Conservation (phyloP, 176 grass and related monocot genomes). For the Carex scoparia region DNA sequence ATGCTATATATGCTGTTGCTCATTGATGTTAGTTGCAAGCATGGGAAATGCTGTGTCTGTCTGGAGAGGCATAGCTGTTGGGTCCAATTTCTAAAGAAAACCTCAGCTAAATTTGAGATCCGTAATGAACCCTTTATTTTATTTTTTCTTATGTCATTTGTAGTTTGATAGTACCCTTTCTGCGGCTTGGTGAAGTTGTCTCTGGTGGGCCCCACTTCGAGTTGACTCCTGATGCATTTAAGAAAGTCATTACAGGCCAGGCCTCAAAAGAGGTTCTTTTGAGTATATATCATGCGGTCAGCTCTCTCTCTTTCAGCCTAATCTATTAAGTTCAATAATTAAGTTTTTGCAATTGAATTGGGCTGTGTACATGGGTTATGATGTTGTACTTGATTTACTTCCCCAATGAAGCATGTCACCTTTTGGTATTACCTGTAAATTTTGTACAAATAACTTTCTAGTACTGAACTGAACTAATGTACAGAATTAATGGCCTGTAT, state of each 20-base stretch:
- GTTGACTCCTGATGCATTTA: constrained; percentile 75
- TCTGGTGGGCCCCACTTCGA: constrained; percentile 53
- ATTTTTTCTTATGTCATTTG: constrained; percentile 19
- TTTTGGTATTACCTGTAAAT: not conserved
- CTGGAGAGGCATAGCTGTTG: not conserved
- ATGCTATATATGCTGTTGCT: not conserved
- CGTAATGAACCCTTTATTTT: not conserved
- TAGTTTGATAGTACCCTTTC: constrained; percentile 82
- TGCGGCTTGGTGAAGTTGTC: constrained; percentile 74
- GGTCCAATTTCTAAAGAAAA: not conserved
- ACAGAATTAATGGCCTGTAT: not conserved
- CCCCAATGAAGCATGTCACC: not conserved
- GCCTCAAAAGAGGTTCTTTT: constrained; percentile 67
- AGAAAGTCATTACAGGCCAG: constrained; percentile 64
- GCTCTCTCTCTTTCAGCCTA: constrained; percentile 1
- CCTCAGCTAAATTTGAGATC: not conserved
- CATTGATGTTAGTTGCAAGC: not conserved
- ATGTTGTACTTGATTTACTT: not conserved
- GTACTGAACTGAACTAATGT: not conserved
- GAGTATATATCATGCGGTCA: constrained; percentile 70
- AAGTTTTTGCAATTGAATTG: not conserved
- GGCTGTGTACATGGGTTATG: not conserved
- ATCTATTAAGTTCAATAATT: not conserved
- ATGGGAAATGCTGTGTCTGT: not conserved
- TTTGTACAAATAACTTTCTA: not conserved